Percentiles rank a stretch among this genome's conserved stretches.
Evolutionary conservation across 768 basidiomycete species (phyloP).

Genomic region (Russula dissimulans): DNA sequence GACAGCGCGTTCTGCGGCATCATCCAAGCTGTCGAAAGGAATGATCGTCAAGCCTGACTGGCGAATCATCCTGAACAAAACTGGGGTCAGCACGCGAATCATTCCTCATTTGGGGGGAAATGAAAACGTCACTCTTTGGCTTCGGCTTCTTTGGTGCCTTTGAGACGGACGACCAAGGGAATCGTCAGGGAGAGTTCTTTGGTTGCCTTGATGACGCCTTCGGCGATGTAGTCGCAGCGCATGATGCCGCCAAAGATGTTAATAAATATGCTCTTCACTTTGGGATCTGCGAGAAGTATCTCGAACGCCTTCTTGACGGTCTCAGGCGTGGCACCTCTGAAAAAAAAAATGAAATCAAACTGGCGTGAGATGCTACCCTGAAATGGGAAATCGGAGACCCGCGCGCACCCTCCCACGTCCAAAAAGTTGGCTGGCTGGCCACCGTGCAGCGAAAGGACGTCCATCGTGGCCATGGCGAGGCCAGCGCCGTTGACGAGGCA

Average conservation of each 20-base stretch:
- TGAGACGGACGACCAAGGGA: slow-evolving; percentile 87
- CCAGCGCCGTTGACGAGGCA: slow-evolving; percentile 99
- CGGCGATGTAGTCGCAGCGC: slow-evolving; percentile 97
- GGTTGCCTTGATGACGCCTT: slow-evolving; percentile 97
- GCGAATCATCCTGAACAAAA: slow-evolving; percentile 68
- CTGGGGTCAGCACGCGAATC: slow-evolving; percentile 14
- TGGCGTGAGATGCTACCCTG: neutral
- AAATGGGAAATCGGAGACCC: neutral
- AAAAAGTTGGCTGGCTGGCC: slow-evolving; percentile 98
- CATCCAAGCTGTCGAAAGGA: slow-evolving; percentile 87
- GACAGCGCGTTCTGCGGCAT: slow-evolving; percentile 78
- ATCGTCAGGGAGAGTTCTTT: slow-evolving; percentile 80
- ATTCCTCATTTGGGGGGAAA: neutral
- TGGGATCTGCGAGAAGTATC: slow-evolving; percentile 79
- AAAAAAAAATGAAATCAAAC: too few species aligned
- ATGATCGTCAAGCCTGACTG: slow-evolving; percentile 89
- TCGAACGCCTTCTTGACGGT: slow-evolving; percentile 99
- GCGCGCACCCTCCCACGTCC: slow-evolving; percentile 83
- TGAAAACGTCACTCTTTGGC: slow-evolving; percentile 72
- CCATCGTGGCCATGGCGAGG: slow-evolving; percentile 99
- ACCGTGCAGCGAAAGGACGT: slow-evolving; percentile 92
- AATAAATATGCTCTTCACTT: slow-evolving; percentile 98
- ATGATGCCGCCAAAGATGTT: slow-evolving; percentile 98
- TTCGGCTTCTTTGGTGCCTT: slow-evolving; percentile 94
- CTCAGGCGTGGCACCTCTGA: slow-evolving; percentile 93